These are phyloP conservation scores for Begonia masoniana DNA, from an alignment of 306 rosid genomes.

Conservation along the genomic window DNA sequence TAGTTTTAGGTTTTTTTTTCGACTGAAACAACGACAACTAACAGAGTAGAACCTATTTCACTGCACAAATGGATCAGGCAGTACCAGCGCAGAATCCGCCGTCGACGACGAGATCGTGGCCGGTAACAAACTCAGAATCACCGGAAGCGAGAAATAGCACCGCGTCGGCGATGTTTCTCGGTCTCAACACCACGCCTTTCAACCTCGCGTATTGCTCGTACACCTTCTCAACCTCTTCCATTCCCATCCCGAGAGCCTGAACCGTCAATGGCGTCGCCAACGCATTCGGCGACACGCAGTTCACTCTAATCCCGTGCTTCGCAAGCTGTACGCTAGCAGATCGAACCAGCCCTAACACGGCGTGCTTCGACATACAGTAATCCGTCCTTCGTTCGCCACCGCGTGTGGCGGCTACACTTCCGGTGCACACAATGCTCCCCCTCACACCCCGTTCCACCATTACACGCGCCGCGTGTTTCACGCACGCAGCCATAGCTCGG, in stretches of 20 bases:
- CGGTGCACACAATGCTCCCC: slow-evolving; percentile 44
- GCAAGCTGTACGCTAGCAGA: slow-evolving; percentile 23
- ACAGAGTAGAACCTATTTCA: background rate
- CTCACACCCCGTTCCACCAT: slow-evolving; percentile 32
- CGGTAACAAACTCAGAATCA: slow-evolving; percentile 12
- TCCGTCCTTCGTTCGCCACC: background rate
- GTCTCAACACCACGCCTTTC: background rate
- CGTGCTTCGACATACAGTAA: slow-evolving; percentile 23
- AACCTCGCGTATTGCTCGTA: background rate
- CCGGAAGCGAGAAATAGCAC: slow-evolving; percentile 13
- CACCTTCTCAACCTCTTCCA: background rate
- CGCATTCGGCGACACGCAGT: slow-evolving; percentile 24
- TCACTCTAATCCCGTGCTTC: slow-evolving; percentile 16
- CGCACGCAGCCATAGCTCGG: slow-evolving; percentile 27
- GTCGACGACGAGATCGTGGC: slow-evolving; percentile 8
- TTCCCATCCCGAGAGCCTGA: background rate
- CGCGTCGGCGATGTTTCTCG: slow-evolving; percentile 13
- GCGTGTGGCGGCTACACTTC: slow-evolving; percentile 10
- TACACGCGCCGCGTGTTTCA: slow-evolving; percentile 36
- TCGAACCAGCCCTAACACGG: slow-evolving; percentile 19
- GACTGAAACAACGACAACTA: background rate
- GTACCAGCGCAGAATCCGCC: slow-evolving; percentile 2
- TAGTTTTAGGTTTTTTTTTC: background rate
- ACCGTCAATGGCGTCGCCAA: slow-evolving; percentile 1
- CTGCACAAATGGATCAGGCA: background rate